phyloP scores from a whole-genome alignment of 164 flowering plant species.

The Houttuynia cordata region DNA sequence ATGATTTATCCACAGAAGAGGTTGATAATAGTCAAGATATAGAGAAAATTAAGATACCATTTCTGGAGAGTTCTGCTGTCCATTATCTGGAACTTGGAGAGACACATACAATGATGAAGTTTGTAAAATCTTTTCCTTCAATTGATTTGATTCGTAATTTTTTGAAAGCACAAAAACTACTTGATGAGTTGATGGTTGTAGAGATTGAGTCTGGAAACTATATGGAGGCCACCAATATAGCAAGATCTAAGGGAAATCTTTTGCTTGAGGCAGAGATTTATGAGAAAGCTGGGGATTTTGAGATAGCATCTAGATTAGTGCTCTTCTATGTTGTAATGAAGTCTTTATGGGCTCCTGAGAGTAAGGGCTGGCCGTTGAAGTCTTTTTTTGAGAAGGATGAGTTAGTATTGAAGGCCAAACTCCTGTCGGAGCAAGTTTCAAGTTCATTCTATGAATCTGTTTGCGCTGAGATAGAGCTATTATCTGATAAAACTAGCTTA shows the following conservation, averaged over 20 bases:
- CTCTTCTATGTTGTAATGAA: slow-evolving; percentile 26
- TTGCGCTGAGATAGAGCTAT: slow-evolving; percentile 20
- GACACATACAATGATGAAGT: slow-evolving; percentile 30
- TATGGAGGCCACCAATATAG: slow-evolving; percentile 40
- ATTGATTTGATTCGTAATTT: slow-evolving; percentile 22
- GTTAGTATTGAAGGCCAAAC: slow-evolving; percentile 29
- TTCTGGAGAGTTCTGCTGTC: slow-evolving; percentile 34
- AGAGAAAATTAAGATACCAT: slow-evolving; percentile 23
- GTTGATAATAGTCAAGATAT: slow-evolving; percentile 10
- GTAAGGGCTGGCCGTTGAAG: slow-evolving; percentile 58
- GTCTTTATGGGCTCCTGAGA: slow-evolving; percentile 37
- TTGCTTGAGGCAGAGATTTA: slow-evolving; percentile 42
- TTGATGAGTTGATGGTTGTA: slow-evolving; percentile 37
- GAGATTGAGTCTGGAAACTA: slow-evolving; percentile 47
- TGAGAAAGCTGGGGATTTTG: slow-evolving; percentile 35
- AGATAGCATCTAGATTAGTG: slow-evolving; percentile 29
- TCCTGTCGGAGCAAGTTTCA: slow-evolving; percentile 20
- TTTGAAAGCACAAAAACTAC: slow-evolving; percentile 21
- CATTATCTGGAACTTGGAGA: slow-evolving; percentile 31
- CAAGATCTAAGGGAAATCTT: slow-evolving; percentile 31
- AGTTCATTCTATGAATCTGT: slow-evolving; percentile 18
- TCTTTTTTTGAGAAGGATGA: slow-evolving; percentile 26
- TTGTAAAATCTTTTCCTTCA: slow-evolving; percentile 28
- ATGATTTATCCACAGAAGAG: slow-evolving; percentile 6
- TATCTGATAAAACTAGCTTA: slow-evolving; percentile 23